These are phyloP conservation scores for Citeromyces siamensis DNA, from an alignment of 1,139 yeast genomes.

Conservation along the genomic window DNA sequence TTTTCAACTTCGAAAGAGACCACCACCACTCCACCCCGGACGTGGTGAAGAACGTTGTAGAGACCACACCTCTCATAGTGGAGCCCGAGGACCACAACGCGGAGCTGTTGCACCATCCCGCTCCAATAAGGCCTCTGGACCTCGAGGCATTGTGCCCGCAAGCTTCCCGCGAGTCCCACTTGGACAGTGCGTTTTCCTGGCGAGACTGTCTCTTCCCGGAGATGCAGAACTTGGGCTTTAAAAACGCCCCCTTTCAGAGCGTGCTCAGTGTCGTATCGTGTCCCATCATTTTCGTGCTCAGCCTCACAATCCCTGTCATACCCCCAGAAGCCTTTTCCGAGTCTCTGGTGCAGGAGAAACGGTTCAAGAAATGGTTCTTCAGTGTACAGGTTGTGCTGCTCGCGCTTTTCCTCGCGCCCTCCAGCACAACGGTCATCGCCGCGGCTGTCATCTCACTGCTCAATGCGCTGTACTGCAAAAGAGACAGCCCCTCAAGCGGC, in stretches of 20 bases:
- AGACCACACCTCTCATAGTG: neutral
- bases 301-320: constrained; percentile 16
- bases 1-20: neutral
- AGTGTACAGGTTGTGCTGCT: constrained; percentile 13
- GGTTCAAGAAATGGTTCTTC: constrained; percentile 11
- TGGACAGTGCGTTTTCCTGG: neutral
- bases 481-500: neutral
- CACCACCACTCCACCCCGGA: neutral
- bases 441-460: neutral
- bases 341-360: constrained; percentile 9
- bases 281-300: constrained; percentile 14
- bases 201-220: constrained; percentile 11
- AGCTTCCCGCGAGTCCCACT: neutral
- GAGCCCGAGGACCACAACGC: neutral
- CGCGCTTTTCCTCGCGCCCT: constrained; percentile 9
- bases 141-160: neutral
- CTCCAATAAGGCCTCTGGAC: neutral
- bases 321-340: neutral
- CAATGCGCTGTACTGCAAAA: neutral
- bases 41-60: neutral
- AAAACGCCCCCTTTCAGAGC: constrained; percentile 10
- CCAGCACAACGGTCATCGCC: neutral
- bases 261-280: constrained; percentile 11
- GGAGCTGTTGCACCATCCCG: neutral
- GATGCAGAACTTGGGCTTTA: constrained; percentile 8